A percentile compares a stretch with the other conserved stretches of the same genome.
Evolutionary conservation across 2,329 filamentous ascomycete genomes (phyloP).

Genomic region (Botryotinia convoluta): DNA sequence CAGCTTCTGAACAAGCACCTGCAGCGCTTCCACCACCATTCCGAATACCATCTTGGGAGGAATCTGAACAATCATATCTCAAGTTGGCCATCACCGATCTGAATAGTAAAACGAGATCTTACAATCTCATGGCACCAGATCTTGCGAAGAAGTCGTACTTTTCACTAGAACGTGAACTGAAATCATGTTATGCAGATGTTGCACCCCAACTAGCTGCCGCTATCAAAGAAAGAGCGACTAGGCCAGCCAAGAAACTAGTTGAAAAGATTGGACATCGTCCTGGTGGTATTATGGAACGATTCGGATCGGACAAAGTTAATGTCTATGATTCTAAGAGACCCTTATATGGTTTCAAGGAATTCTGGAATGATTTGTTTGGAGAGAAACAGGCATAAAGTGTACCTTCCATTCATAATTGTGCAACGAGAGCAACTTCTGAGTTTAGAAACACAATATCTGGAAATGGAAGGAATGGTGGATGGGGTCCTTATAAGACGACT

Average conservation of each 20-base stretch:
- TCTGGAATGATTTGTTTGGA: constrained; percentile 77
- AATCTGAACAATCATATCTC: constrained; percentile 71
- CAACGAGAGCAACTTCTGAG: neutral
- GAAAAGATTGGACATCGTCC: constrained; percentile 45
- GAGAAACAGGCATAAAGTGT: constrained; percentile 22
- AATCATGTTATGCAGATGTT: constrained; percentile 79
- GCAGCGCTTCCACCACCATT: constrained; percentile 57
- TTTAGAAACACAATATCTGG: neutral
- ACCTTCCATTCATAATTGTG: neutral
- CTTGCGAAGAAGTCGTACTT: constrained; percentile 93
- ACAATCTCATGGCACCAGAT: constrained; percentile 92
- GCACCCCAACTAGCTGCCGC: constrained; percentile 71
- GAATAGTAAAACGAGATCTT: constrained; percentile 77
- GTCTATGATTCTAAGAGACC: constrained; percentile 73
- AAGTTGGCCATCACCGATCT: constrained; percentile 72
- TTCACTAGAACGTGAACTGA: constrained; percentile 76
- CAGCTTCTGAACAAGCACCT: constrained; percentile 23
- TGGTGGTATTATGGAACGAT: constrained; percentile 59
- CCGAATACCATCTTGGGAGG: constrained; percentile 74
- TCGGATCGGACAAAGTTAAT: constrained; percentile 54
- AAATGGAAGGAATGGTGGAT: neutral
- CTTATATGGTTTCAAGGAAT: constrained; percentile 82
- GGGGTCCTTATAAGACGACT: neutral
- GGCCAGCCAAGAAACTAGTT: constrained; percentile 43
- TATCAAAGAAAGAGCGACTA: constrained; percentile 66